Evolutionary conservation across 768 basidiomycete genomes (phyloP), one percentile per base, ranked within the genome.

Genomic region (Melanogaster broomeanus): DNA sequence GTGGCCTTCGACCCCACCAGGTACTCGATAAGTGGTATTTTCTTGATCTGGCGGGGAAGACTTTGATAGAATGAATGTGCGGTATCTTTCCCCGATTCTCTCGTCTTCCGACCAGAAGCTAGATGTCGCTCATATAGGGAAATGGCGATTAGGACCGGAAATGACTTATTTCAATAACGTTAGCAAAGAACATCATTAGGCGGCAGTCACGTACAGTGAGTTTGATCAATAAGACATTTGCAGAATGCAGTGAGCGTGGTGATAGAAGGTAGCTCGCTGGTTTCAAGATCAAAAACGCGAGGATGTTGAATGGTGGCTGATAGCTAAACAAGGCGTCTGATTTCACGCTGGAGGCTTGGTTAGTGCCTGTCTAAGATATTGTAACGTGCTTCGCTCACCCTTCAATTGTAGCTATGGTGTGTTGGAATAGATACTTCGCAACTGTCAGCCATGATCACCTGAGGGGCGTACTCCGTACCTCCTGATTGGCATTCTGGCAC

Each of bases 261-360:
- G 85, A 78, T 15, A 93, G 70, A 35, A 90, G 61, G 68, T 79
- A 94, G 57, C 85, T 87, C 22, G 86, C 76, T 12, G 93, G 91
- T 64, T 90, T 87, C 43, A 96, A 78, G 51, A 96, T 74, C 25
- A 83, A 50, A 65, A 93, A 85, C 2, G 94, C 94, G 18, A 90
- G 72, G 18, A 92, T 72, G 61, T 91, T 93, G 78, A 93, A 92
- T 1, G 93, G 93, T 2, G 90, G 91, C 58, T 93, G 90, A 61
- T 97, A 96, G 42, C 88, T 92, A 73, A 95, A 92, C 16, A 97
- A 74, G 1, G 90, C 90, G 64, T 95, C 92, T 3, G 87, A 85
- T 64, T 93, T 93, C 63, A 93, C 88, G 21, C 92, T 90, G 55
- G 42, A 24, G 28, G 21, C 27, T 33, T 25, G 12, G 31, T 67